phyloP scores from a whole-genome alignment of 2,329 filamentous ascomycete species.

The Spiromastix sp. region DNA sequence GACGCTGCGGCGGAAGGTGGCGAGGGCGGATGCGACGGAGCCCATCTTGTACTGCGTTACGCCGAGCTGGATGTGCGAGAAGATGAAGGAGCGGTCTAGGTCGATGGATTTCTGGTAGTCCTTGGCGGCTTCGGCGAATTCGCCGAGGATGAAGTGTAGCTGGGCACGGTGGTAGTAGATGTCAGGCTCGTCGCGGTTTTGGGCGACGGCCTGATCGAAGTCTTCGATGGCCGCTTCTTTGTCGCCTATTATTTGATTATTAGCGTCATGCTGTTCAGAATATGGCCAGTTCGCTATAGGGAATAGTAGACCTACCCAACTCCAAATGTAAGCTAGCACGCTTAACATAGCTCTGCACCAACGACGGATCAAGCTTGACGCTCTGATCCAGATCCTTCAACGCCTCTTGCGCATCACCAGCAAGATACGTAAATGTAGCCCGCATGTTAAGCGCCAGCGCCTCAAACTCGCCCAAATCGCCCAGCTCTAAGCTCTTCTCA shows the following conservation, averaged over 20 bases:
- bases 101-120: constrained; percentile 99
- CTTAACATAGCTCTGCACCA: constrained; percentile 98
- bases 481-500: constrained; percentile 74
- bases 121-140: constrained; percentile 87
- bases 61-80: constrained; percentile 97
- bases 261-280: not conserved
- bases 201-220: constrained; percentile 72
- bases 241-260: constrained; percentile 53
- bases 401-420: constrained; percentile 75
- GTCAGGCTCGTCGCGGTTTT: constrained; percentile 83
- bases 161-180: constrained; percentile 99
- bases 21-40: constrained; percentile 94
- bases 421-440: constrained; percentile 88
- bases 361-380: constrained; percentile 72
- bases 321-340: constrained; percentile 96
- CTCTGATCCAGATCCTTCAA: constrained; percentile 83
- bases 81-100: constrained; percentile 91
- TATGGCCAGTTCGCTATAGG: not conserved
- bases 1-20: constrained; percentile 91
- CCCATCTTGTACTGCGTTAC: constrained; percentile 99
- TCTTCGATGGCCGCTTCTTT: constrained; percentile 79
- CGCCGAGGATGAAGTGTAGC: constrained; percentile 92
- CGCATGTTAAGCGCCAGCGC: constrained; percentile 93
- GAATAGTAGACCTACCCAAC: constrained; percentile 50
- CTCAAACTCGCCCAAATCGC: constrained; percentile 70